phyloP scores from a whole-genome alignment of 225 moss, liverwort and hornwort species.

The Polytrichum formosum region DNA sequence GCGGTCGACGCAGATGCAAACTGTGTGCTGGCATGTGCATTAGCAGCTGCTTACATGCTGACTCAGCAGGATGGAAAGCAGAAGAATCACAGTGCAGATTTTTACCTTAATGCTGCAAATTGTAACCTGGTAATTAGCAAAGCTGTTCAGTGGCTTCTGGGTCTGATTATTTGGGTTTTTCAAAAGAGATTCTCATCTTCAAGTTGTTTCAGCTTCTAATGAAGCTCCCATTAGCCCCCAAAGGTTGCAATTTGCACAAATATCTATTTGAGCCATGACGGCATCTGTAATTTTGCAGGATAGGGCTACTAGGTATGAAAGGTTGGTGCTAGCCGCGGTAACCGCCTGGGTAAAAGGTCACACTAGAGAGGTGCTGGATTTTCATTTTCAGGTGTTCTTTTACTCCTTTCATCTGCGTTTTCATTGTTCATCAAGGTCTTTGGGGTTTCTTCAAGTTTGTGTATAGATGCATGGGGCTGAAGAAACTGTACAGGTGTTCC shows the following conservation, averaged over 20 bases:
- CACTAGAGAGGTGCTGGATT: conserved; percentile 39
- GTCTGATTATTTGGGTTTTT: not conserved
- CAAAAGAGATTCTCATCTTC: too few relatives aligned
- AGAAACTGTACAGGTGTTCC: too few relatives aligned
- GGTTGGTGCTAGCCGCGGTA: conserved; percentile 51
- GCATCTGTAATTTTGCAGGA: conserved; percentile 31
- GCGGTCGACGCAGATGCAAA: conserved; percentile 62
- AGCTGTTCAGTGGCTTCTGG: conserved; percentile 5
- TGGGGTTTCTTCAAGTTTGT: not conserved
- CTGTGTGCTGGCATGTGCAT: conserved; percentile 76
- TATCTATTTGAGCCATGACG: not conserved
- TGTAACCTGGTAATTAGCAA: conserved; percentile 50
- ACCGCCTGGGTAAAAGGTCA: conserved; percentile 48
- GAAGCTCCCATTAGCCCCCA: too few relatives aligned
- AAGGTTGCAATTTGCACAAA: conserved; percentile 8
- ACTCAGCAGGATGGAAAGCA: conserved; percentile 20
- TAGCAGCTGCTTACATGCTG: conserved; percentile 62
- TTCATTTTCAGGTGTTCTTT: conserved; percentile 59
- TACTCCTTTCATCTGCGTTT: not conserved
- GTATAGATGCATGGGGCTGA: too few relatives aligned
- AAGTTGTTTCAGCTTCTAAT: too few relatives aligned
- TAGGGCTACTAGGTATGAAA: conserved; percentile 63
- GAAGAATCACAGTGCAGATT: conserved; percentile 20
- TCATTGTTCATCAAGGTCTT: not conserved
- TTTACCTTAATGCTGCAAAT: conserved; percentile 58